Percentiles rank a stretch among this genome's conserved stretches.
Evolutionary conservation across 106 monocot species (phyloP).

Genomic region (Narthecium ossifragum): DNA sequence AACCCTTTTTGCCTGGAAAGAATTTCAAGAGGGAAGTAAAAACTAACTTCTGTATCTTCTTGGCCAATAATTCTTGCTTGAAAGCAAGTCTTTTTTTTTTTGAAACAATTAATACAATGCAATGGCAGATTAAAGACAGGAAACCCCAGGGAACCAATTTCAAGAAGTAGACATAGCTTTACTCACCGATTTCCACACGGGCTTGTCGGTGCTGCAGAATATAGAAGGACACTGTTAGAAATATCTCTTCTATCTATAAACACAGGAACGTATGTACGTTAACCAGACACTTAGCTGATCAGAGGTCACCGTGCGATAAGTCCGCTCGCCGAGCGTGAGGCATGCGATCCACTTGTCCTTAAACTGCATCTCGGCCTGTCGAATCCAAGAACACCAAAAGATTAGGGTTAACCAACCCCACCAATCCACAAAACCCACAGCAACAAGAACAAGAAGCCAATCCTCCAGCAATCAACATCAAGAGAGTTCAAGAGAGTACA

Average conservation of each 20-base stretch:
- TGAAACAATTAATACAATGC: no score
- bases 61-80: no score
- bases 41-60: no score
- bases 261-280: neutral
- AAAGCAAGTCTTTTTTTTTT: no score
- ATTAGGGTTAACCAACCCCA: neutral
- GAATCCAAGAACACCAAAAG: neutral
- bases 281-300: slow-evolving; percentile 25
- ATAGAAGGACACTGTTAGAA: neutral
- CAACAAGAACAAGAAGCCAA: neutral
- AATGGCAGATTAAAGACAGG: no score
- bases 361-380: slow-evolving; percentile 40
- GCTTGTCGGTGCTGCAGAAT: slow-evolving; percentile 67
- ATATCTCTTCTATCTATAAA: neutral
- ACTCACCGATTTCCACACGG: slow-evolving; percentile 93
- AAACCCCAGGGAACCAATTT: no score
- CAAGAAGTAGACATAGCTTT: slow-evolving; percentile 3
- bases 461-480: neutral
- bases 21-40: neutral
- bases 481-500: neutral
- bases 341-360: slow-evolving; percentile 47
- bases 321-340: slow-evolving; percentile 37
- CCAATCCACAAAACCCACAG: neutral
- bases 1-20: slow-evolving; percentile 77
- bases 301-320: slow-evolving; percentile 31